Evolutionary conservation across 1,284 basidiomycete genomes (phyloP).

Genomic region (Ganoderma lucidum): DNA sequence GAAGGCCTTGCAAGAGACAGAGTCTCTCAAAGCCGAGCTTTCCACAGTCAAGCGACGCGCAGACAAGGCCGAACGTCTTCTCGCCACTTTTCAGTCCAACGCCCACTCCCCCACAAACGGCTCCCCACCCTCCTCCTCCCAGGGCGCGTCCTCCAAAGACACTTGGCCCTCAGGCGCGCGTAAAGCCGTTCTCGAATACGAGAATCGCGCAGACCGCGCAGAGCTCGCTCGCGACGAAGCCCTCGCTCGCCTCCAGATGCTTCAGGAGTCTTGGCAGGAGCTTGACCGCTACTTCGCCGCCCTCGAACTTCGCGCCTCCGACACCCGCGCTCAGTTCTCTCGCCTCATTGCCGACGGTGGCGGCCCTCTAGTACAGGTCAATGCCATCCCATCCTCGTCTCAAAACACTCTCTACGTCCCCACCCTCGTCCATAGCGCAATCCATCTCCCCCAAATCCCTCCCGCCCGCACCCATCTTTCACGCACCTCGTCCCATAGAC

Average conservation of each 20-base stretch:
- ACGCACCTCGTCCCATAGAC: constrained; percentile 27
- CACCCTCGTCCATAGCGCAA: constrained; percentile 25
- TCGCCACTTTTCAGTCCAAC: constrained; percentile 40
- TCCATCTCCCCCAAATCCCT: constrained; percentile 20
- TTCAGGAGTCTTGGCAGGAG: constrained; percentile 62
- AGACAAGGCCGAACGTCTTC: constrained; percentile 61
- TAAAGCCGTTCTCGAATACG: constrained; percentile 52
- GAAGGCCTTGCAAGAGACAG: constrained; percentile 58
- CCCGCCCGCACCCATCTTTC: constrained; percentile 33
- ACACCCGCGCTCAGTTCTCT: constrained; percentile 59
- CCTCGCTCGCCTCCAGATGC: constrained; percentile 54
- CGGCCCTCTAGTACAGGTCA: constrained; percentile 47
- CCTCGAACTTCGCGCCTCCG: constrained; percentile 55
- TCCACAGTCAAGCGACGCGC: constrained; percentile 48
- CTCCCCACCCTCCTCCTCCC: constrained; percentile 34
- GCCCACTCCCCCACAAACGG: constrained; percentile 30
- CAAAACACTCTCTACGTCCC: constrained; percentile 28
- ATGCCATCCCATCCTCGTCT: constrained; percentile 18
- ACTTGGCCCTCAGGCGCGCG: constrained; percentile 42
- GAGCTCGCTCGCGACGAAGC: constrained; percentile 66
- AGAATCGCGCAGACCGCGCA: constrained; percentile 56
- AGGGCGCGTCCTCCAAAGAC: constrained; percentile 28
- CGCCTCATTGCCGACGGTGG: constrained; percentile 55
- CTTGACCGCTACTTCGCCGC: constrained; percentile 57
- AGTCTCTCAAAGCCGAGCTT: constrained; percentile 60